Base-by-base conservation (phyloP, 108 stramenopile species). In the Skeletonema marinoi region DNA sequence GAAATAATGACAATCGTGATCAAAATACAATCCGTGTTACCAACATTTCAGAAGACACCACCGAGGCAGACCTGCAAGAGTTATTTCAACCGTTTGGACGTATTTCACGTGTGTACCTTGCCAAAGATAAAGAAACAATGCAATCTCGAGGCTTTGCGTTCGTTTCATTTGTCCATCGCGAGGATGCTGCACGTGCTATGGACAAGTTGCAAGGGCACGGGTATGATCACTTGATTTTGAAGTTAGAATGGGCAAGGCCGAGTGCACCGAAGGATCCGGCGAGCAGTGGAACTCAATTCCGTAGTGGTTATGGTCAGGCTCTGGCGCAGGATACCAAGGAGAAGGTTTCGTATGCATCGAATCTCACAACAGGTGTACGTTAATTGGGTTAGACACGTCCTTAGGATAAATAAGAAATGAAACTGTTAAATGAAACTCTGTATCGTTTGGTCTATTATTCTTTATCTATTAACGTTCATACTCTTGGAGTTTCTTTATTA, bases 161-260 rank as follows among this genome's bases (percentile, higher is more conserved):
- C 81, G 97, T 99, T 35, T 92, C 92, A 30, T 99, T 97, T 77
- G 89, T 95, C 61, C 84, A 93, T 65, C 84, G 96, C 46, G 87
- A 89, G 61, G 97, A 98, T 83, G 99, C 99, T 0, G 93, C 93
- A 29, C 56, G 68, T 63, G 99, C 99, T 30, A 98, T 98, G 98
- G 91, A 94, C 32, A 89, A 87, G 60, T 71, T 99, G 63, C 95
- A 99, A 70, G 98, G 98, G 14, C 93, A 88, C 85, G 99, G 99
- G 16, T 98, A 98, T 78, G 98, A 99, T 79, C 99, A 99, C 85
- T 93, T 99, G 82, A 99, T 99, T 83, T 88, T 99, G 72, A 98
- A 98, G 89, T 82, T 99, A 71, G 99, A 99, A 84, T 99, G 97
- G 97, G 99, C 99, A 4, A 89, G 97, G 87, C 99, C 98, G 61